Base-by-base conservation (phyloP, 805 yeast genomes). In the Metschnikowia sp. region DNA sequence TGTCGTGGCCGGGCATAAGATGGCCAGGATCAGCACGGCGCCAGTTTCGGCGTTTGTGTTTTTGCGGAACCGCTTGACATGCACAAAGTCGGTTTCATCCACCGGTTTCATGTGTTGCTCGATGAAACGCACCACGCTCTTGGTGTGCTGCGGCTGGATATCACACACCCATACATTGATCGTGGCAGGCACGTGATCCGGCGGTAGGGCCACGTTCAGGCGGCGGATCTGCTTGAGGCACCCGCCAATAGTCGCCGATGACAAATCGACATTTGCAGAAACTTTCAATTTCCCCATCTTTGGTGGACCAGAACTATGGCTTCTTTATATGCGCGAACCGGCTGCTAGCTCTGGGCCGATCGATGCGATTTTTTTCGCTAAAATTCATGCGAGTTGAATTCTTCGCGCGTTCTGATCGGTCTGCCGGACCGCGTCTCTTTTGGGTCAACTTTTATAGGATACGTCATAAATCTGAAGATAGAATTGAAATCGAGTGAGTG, bases 1-100 rank as follows among this genome's bases (percentile, higher is more conserved):
- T 18, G 67, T 62, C 3, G 61, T 63, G 7, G 60, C 57, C 12
- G 83, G 72, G 56, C 86, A 81, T 13, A 82, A 40, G 1, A 79
- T 64, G n/a, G 78, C 72, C 22, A 64, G 51, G 4, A 81, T 62
- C 8, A 48, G 26, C 31, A 42, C 36, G 5, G 18, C 2, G 29
- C 13, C 38, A 4, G 34, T 22, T 7, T 10, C 42, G 8, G 33
- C 32, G 35, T 11, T 32, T 29, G 32, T 31, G 30, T 28, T 2
- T 48, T 80, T 80, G 42, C 65, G 67, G 29, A 86, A 72, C 46
- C 89, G 64, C 58, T 86, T 86, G 19, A 85, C 59, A 57, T 81
- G 83, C 13, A 60, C 55, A 40, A 68, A 59, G 6, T 59, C 52
- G 6, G 59, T 39, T 7, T 39, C 40, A 32, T 72, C 76, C 13